Conservation (phyloP, 129 eudicot species). For the Flaveria ramosissima region DNA sequence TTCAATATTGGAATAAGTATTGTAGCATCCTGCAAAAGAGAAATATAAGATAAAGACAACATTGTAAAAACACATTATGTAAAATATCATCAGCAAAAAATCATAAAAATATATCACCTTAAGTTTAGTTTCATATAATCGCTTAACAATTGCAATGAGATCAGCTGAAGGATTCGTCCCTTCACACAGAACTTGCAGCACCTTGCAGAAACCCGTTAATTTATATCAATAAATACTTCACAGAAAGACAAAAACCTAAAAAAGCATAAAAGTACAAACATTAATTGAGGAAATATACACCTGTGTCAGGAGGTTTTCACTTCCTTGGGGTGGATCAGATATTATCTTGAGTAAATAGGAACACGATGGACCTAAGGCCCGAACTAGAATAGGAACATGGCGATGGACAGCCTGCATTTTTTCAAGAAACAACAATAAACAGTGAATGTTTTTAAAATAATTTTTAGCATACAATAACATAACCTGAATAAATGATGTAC, state of each 20-base stretch:
- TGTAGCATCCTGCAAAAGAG: slow-evolving; percentile 76
- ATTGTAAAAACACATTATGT: slow-evolving; percentile 8
- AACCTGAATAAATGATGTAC: neutral
- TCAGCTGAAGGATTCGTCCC: slow-evolving; percentile 72
- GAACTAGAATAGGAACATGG: slow-evolving; percentile 74
- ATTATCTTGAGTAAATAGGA: slow-evolving; percentile 78
- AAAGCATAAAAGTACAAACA: neutral
- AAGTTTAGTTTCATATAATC: slow-evolving; percentile 79
- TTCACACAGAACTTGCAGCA: slow-evolving; percentile 72
- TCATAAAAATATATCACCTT: slow-evolving; percentile 49
- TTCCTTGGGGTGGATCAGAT: slow-evolving; percentile 88
- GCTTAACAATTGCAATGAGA: slow-evolving; percentile 71
- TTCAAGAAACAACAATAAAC: slow-evolving; percentile 22
- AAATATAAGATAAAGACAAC: slow-evolving; percentile 15
- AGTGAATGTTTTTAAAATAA: neutral
- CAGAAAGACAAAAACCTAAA: neutral
- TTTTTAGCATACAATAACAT: slow-evolving; percentile 3
- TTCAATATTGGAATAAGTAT: slow-evolving; percentile 86
- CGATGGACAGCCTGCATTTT: slow-evolving; percentile 88
- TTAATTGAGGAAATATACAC: slow-evolving; percentile 36
- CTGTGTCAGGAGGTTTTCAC: slow-evolving; percentile 88
- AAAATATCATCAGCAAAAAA: neutral
- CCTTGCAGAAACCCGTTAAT: slow-evolving; percentile 44
- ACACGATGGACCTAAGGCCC: slow-evolving; percentile 81
- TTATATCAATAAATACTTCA: slow-evolving; percentile 7